Base-by-base conservation (phyloP, 2,329 filamentous ascomycete genomes). In the Trichoderma brevicompactum region DNA sequence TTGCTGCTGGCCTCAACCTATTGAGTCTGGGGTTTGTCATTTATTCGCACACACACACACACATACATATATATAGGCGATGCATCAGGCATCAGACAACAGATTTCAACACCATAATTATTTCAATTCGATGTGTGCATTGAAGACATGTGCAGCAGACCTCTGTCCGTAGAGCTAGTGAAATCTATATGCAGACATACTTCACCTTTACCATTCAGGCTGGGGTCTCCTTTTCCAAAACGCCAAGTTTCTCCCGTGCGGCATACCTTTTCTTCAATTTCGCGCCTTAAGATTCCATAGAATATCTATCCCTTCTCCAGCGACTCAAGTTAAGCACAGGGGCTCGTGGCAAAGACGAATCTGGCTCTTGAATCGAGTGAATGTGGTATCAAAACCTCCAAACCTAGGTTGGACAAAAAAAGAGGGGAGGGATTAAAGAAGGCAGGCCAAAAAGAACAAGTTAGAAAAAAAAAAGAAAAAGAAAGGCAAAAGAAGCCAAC, bases 161-260 rank as follows among this genome's bases (percentile, higher is more conserved):
- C 54, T 46, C 53, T 55, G 41, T 49, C 50, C 59, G 40, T 64
- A 52, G 28, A 40, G 32, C 40, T 50, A 46, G 34, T 40, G 40
- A 23, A 36, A 66, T 53, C 53, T 65, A 66, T 43, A 46, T 48
- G 61, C 61, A 65, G 46, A 59, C 53, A 66, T 66, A 66, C 65
- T 65, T 65, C 44, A 66, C 65, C 65, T 66, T 65, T 28, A 40
- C 50, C 15, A 54, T 19, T 52, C 23, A 15, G 38, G 34, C n/a
- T 15, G 32, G 36, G 12, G 43, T 44, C 38, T 19, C 12, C 13
- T 53, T 62, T 54, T 41, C 40, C 65, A 63, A 55, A 65, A 65
- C 61, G 53, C 44, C 53, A 50, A 23, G 23, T 28, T 32, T 17
- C 53, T 36, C 17, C 44, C 12, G 40, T 15, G 12, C 28, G 38